Percentiles rank a stretch among this genome's conserved stretches.
phyloP scores from a whole-genome alignment of 192 early-diverging fungal genomes.

The Podochytrium sp. region DNA sequence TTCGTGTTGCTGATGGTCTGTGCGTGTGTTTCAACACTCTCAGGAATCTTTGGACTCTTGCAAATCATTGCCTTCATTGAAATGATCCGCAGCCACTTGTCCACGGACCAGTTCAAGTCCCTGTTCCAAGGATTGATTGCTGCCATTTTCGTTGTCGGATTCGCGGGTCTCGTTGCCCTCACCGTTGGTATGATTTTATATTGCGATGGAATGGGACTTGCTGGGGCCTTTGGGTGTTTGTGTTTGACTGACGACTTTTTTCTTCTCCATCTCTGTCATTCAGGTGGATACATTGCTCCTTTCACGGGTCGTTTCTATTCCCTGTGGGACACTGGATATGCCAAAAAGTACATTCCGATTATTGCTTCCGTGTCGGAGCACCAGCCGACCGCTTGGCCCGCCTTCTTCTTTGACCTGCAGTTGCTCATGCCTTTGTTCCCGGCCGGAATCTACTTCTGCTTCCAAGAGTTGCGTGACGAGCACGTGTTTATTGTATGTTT shows the following conservation, averaged over 20 bases:
- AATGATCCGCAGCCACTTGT: slow-evolving; percentile 76
- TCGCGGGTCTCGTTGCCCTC: slow-evolving; percentile 71
- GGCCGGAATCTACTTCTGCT: slow-evolving; percentile 97
- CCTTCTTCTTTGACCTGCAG: slow-evolving; percentile 99
- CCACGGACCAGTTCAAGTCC: slow-evolving; percentile 82
- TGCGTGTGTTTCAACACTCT: too few species aligned
- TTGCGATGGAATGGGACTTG: too few species aligned
- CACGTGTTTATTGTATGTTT: slow-evolving; percentile 84
- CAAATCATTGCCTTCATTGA: slow-evolving; percentile 95
- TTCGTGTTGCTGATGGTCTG: too few species aligned
- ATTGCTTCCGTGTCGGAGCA: slow-evolving; percentile 99
- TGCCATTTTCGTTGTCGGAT: slow-evolving; percentile 55
- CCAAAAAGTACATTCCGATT: slow-evolving; percentile 99
- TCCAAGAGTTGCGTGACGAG: slow-evolving; percentile 89
- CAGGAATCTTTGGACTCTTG: slow-evolving; percentile 91
- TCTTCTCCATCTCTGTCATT: neutral
- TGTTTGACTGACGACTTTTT: neutral
- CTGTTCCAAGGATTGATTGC: slow-evolving; percentile 74
- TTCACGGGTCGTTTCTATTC: slow-evolving; percentile 99
- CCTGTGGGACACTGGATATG: slow-evolving; percentile 99
- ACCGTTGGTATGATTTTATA: slow-evolving; percentile 52
- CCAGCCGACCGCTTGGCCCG: slow-evolving; percentile 98
- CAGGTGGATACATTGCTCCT: slow-evolving; percentile 87
- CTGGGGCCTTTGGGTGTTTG: neutral
- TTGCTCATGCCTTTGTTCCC: slow-evolving; percentile 96